These are phyloP conservation scores for Tinospora cordifolia DNA, from an alignment of 164 flowering plant genomes.

Conservation along the genomic window DNA sequence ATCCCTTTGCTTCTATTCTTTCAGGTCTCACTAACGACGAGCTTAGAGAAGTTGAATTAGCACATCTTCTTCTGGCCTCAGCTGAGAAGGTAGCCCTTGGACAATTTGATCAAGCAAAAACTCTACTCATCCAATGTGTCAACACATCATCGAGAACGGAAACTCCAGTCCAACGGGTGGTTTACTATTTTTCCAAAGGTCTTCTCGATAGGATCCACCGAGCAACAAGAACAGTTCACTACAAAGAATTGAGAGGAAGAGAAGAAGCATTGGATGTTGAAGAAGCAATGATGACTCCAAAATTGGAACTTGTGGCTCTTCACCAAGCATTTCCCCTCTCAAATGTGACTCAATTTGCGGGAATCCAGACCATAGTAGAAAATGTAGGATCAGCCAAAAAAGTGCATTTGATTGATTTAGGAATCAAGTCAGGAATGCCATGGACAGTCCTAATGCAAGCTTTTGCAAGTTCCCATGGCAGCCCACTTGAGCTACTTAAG, in stretches of 20 bases:
- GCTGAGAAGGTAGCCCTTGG: slow-evolving; percentile 46
- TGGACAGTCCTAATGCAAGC: slow-evolving; percentile 49
- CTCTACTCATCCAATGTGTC: slow-evolving; percentile 32
- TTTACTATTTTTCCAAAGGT: slow-evolving; percentile 42
- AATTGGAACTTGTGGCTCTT: slow-evolving; percentile 16
- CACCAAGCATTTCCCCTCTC: slow-evolving; percentile 28
- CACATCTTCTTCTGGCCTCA: slow-evolving; percentile 36
- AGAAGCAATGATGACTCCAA: slow-evolving; percentile 19
- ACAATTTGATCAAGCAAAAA: slow-evolving; percentile 36
- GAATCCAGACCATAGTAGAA: slow-evolving; percentile 43
- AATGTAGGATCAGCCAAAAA: slow-evolving; percentile 28
- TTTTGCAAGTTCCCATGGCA: slow-evolving; percentile 18
- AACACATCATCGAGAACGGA: slow-evolving; percentile 28
- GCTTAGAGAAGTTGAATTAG: slow-evolving; percentile 36
- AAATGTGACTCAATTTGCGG: slow-evolving; percentile 33
- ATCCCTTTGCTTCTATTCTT: slow-evolving; percentile 26
- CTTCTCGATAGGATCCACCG: slow-evolving; percentile 41
- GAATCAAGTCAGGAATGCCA: slow-evolving; percentile 32
- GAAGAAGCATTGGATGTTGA: slow-evolving; percentile 16
- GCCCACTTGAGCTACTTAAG: slow-evolving; percentile 38
- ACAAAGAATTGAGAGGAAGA: slow-evolving; percentile 7
- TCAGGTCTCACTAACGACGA: slow-evolving; percentile 34
- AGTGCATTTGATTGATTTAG: slow-evolving; percentile 48
- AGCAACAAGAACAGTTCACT: slow-evolving; percentile 30
- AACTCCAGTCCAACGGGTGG: slow-evolving; percentile 40